A percentile compares a stretch with the other conserved stretches of the same genome.
These are phyloP conservation scores for Tricholomella constricta DNA, from an alignment of 768 basidiomycete genomes.

Conservation along the genomic window DNA sequence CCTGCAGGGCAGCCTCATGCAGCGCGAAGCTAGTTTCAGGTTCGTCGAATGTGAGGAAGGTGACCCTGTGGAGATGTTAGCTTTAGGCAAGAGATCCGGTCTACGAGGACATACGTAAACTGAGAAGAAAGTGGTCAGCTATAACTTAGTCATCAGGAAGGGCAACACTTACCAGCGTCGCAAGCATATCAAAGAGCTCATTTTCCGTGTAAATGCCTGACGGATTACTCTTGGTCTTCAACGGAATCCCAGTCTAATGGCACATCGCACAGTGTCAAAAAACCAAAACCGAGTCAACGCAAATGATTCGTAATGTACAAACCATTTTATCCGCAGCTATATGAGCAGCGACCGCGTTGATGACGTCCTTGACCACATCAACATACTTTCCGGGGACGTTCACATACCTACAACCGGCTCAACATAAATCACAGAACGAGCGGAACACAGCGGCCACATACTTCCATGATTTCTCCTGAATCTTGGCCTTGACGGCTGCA, in stretches of 20 bases:
- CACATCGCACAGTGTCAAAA: no score
- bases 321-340: conserved; percentile 6
- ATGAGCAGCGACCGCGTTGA: conserved; percentile 2
- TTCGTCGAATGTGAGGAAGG: conserved; percentile 29
- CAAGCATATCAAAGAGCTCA: conserved; percentile 48
- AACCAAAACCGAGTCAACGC: neutral
- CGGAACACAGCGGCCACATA: neutral
- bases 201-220: conserved; percentile 46
- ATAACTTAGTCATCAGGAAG: neutral
- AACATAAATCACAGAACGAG: neutral
- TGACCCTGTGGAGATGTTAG: conserved; percentile 10
- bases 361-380: conserved; percentile 5
- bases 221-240: conserved; percentile 50
- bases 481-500: conserved; percentile 26
- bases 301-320: neutral
- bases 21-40: conserved; percentile 35
- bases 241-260: conserved; percentile 36
- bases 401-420: neutral
- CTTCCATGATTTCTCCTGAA: conserved; percentile 35
- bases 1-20: conserved; percentile 26
- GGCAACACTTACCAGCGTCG: conserved; percentile 29
- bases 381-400: conserved; percentile 4
- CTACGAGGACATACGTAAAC: conserved; percentile 10
- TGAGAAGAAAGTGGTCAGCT: neutral
- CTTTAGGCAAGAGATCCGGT: neutral